These are phyloP conservation scores for Alternaria brassicae DNA, from an alignment of 2,329 filamentous ascomycete species.

Conservation along the genomic window DNA sequence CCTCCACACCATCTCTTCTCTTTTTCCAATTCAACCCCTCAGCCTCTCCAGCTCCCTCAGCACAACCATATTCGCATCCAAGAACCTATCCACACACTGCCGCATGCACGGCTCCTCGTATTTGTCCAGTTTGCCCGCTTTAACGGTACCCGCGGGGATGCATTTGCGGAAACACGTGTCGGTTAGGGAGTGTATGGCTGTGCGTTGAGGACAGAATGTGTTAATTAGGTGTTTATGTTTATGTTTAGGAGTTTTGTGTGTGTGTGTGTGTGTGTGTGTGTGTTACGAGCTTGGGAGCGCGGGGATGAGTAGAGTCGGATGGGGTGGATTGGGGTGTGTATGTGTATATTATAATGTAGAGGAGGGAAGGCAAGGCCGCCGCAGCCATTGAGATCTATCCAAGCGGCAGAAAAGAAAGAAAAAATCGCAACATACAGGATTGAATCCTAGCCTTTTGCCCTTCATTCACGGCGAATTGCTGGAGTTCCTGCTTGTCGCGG, in stretches of 20 bases:
- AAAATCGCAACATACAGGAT: constrained; percentile 47
- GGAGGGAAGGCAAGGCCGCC: neutral
- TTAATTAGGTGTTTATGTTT: neutral
- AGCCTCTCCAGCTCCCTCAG: constrained; percentile 80
- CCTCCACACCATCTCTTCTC: neutral
- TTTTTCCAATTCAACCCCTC: constrained; percentile 37
- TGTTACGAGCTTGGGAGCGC: neutral
- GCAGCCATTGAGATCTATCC: too few species aligned
- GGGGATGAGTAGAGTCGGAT: neutral
- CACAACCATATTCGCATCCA: constrained; percentile 87
- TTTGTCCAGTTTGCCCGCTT: constrained; percentile 74
- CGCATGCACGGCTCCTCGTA: constrained; percentile 82
- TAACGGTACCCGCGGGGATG: constrained; percentile 75
- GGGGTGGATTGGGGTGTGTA: neutral
- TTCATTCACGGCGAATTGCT: constrained; percentile 84
- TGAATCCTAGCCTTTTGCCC: constrained; percentile 80
- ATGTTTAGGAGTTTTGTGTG: too few species aligned
- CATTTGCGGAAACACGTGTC: constrained; percentile 97
- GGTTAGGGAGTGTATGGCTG: constrained; percentile 69
- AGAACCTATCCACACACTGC: constrained; percentile 93
- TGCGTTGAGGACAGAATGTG: neutral
- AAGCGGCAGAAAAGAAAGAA: neutral
- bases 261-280: too few species aligned
- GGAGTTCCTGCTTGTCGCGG: constrained; percentile 84
- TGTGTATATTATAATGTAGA: too few species aligned